Evolutionary conservation across 2,329 filamentous ascomycete species (phyloP), one percentile per base, ranked within the genome.

Genomic region (Ophiocordyceps camponoti-rufipedis): DNA sequence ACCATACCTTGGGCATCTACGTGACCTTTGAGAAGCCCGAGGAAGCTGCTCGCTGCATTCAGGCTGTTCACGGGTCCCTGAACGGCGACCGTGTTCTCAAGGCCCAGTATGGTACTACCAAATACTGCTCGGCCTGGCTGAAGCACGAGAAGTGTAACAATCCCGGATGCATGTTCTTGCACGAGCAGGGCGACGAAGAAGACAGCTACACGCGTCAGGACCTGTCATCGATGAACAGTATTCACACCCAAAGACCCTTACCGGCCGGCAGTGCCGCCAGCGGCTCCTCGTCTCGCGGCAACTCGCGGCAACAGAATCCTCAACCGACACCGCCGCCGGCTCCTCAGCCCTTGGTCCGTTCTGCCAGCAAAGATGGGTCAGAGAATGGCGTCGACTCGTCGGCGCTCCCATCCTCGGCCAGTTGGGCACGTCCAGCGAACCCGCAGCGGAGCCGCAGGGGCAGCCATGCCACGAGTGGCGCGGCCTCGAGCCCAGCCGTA

Each of bases 121-220:
- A 98, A 61, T 98, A 98, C 62, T 98, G 91, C 62, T 98, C 91
- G 0, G 89, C 91, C 4, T 98, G 93, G 70, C 71, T 98, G 16
- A 83, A 93, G 47, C 87, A 93, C 53, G 91, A 98, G 62, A 82
- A 81, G 52, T 98, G 91, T 63, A 87, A 85, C 47, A 98, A 98
- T 57, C 80, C 88, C 44, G 89, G 91, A 50, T 98, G 91, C 68
- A 98, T 95, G 77, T 98, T 98, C 62, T 66, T 98, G 44, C 91
- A 98, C 58, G 93, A 98, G 63, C 84, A 91, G 38, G 93, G 91
- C n/a, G 91, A 98, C 57, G 91, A 95, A 54, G 89, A 91, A 53
- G 89, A 96, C 57, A 95, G 87, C 63, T 96, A 94, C 59, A 94
- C 86, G 9, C 77, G 91, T 43, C 87, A 95, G 59, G 89, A 95